Base-by-base conservation (phyloP, 257 asterid species). In the Gentiana dahurica region DNA sequence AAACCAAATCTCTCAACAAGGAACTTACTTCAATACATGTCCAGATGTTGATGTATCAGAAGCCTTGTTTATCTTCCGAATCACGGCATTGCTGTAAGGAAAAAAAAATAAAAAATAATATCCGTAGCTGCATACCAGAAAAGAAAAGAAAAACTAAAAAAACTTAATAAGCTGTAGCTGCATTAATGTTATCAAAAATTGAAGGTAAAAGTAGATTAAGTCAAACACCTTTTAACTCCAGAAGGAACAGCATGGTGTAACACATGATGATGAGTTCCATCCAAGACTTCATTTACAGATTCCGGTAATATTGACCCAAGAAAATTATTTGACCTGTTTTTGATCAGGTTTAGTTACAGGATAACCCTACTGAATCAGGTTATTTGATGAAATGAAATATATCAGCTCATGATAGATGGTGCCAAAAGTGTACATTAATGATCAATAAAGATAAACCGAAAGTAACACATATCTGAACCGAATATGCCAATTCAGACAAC, bases 261-360 rank as follows among this genome's bases (percentile, higher is more conserved):
- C 70, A 90, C 81, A 50, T 76, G 85, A 76, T 89, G 97, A 70
- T 87, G 84, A 68, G 94, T 61, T 8, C 96, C 78, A 77, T 89
- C 95, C 75, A 86, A 65, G 36, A 78, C 94, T 58, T 77, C 96
- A 38, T 79, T 76, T 57, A 86, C 71, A 38, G 95, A 75, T 58
- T 86, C 86, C 49, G 94, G 96, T 71, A 90, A 77, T 64, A 90
- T 71, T 55, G 89, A 82, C 63, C 89, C 95, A 37, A 90, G 80
- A 75, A 87, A 69, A 68, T 72, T 78, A 73, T 54, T 80, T 44
- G 96, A 75, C 72, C 73, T 82, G 75, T 70, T 77, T 75, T 80
- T 76, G 79, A 59, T 32, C 34, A 53, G 43, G 48, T 59, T 13
- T 34, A 65, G 34, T 49, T 49, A 46, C 12, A 35, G 15, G 8